These are phyloP conservation scores for Komagataella pseudopastoris DNA, from an alignment of 805 yeast species.

Conservation along the genomic window DNA sequence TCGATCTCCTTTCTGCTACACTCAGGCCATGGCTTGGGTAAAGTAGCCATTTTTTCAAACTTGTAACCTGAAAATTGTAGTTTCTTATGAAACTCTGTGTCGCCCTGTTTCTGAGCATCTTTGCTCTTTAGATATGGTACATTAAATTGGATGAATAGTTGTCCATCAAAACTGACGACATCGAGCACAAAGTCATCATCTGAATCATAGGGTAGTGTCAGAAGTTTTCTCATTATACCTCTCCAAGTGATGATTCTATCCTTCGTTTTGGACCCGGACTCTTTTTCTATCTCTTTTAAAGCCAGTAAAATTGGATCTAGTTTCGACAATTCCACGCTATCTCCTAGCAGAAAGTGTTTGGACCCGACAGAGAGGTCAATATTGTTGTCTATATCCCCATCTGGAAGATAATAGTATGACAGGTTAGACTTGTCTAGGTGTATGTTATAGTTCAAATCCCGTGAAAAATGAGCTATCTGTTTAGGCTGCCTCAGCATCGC, in stretches of 20 bases:
- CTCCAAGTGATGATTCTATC: slow-evolving; percentile 73
- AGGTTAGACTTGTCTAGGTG: slow-evolving; percentile 39
- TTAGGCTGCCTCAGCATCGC: slow-evolving; percentile 77
- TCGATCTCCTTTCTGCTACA: slow-evolving; percentile 58
- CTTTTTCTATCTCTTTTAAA: slow-evolving; percentile 40
- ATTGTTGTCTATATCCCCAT: slow-evolving; percentile 40
- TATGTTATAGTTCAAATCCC: slow-evolving; percentile 42
- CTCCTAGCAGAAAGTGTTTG: slow-evolving; percentile 40
- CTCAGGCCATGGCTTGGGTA: slow-evolving; percentile 64
- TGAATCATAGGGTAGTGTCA: slow-evolving; percentile 51
- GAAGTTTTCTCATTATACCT: slow-evolving; percentile 65
- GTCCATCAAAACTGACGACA: slow-evolving; percentile 62
- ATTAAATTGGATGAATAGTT: slow-evolving; percentile 44
- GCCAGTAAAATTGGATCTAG: slow-evolving; percentile 46
- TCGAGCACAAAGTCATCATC: slow-evolving; percentile 48
- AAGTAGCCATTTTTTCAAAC: slow-evolving; percentile 69
- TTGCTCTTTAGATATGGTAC: slow-evolving; percentile 10
- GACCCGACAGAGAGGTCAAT: slow-evolving; percentile 58
- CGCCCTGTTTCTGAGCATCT: slow-evolving; percentile 14
- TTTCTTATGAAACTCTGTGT: slow-evolving; percentile 19
- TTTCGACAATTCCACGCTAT: slow-evolving; percentile 41
- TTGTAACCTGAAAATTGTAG: slow-evolving; percentile 66
- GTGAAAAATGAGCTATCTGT: slow-evolving; percentile 58
- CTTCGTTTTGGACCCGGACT: slow-evolving; percentile 27
- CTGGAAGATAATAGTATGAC: slow-evolving; percentile 74